Conservation (phyloP, 306 rosid genomes). For the Ceratonia siliqua region DNA sequence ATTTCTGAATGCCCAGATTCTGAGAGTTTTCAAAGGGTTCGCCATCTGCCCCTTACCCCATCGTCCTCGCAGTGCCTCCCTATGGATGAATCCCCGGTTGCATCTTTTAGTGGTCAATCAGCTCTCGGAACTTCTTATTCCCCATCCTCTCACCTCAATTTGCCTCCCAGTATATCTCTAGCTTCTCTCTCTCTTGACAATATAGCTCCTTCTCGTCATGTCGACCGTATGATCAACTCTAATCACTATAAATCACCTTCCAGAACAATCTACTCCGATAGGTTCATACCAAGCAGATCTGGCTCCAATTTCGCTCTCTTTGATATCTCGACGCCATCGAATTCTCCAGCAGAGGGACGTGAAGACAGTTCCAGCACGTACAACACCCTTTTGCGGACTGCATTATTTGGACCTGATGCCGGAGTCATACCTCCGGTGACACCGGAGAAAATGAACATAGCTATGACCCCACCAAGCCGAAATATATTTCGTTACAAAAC, state of each 20-base stretch:
- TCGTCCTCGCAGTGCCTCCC: neutral
- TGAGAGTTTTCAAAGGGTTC: neutral
- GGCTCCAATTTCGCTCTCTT: conserved; percentile 87
- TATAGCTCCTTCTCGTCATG: conserved; percentile 60
- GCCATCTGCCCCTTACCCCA: no score
- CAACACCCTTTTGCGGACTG: conserved; percentile 70
- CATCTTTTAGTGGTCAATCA: conserved; percentile 33
- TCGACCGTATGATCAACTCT: conserved; percentile 75
- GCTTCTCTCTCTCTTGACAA: conserved; percentile 42
- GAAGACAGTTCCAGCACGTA: conserved; percentile 76
- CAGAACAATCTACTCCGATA: conserved; percentile 84
- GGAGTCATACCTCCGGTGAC: conserved; percentile 64
- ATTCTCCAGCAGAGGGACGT: conserved; percentile 47
- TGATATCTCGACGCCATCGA: conserved; percentile 52
- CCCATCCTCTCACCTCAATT: conserved; percentile 43
- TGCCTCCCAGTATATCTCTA: conserved; percentile 44
- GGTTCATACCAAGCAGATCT: conserved; percentile 93
- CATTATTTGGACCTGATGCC: conserved; percentile 77
- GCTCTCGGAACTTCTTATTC: conserved; percentile 44
- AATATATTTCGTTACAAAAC: conserved; percentile 91
- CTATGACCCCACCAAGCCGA: conserved; percentile 59
- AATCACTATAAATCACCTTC: conserved; percentile 77
- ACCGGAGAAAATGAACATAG: conserved; percentile 59
- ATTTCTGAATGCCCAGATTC: neutral
- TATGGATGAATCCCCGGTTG: conserved; percentile 55